Conservation (phyloP, 495 filamentous ascomycete genomes). For the Penicillium canariense region DNA sequence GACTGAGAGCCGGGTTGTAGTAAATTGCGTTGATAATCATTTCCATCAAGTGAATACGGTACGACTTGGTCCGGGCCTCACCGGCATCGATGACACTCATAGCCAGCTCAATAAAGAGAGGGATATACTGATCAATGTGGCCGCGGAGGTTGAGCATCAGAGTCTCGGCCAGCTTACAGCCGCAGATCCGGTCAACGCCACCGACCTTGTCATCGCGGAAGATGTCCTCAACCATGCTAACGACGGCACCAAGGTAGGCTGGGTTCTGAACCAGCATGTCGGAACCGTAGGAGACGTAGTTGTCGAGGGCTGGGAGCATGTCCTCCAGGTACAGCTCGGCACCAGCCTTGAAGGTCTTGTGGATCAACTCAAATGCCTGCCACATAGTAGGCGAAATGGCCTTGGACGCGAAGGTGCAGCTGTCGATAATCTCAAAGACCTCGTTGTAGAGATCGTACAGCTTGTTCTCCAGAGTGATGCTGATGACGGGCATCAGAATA, state of each 20-base stretch:
- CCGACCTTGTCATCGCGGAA: conserved; percentile 86
- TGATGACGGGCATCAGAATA: conserved; percentile 94
- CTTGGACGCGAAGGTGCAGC: conserved; percentile 98
- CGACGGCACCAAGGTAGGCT: conserved; percentile 81
- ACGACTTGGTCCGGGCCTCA: conserved; percentile 77
- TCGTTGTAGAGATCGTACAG: conserved; percentile 97
- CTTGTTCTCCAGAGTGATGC: conserved; percentile 94
- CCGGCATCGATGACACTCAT: conserved; percentile 74
- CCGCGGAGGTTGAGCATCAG: conserved; percentile 94
- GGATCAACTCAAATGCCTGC: conserved; percentile 95
- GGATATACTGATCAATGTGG: conserved; percentile 81
- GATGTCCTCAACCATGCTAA: conserved; percentile 74
- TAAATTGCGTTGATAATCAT: conserved; percentile 98
- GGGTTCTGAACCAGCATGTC: conserved; percentile 75
- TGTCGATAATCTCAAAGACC: conserved; percentile 98
- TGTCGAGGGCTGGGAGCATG: conserved; percentile 96
- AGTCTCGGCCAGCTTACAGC: conserved; percentile 97
- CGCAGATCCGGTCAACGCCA: conserved; percentile 93
- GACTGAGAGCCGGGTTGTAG: conserved; percentile 81
- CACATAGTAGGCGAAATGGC: conserved; percentile 95
- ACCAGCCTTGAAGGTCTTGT: conserved; percentile 93
- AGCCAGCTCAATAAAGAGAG: conserved; percentile 81
- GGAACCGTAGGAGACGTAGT: conserved; percentile 90
- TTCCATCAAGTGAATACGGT: conserved; percentile 95
- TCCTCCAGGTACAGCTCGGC: conserved; percentile 98